Evolutionary conservation across 1,139 yeast genomes (phyloP).

Genomic region (Taphrina pruni): DNA sequence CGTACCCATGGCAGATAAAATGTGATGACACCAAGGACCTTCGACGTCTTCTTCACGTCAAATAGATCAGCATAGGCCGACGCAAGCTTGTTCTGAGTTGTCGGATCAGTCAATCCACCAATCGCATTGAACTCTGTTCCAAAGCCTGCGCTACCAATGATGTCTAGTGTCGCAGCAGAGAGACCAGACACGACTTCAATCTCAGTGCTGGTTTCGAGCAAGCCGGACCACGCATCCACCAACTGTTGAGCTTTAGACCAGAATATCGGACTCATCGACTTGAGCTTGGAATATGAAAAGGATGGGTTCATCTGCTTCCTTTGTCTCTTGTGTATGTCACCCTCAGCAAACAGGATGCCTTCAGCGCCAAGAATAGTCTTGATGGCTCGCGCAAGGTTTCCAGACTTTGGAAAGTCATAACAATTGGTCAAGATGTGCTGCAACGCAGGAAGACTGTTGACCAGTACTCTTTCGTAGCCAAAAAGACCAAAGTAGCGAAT

Average conservation of each 20-base stretch:
- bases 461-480: slow-evolving; percentile 39
- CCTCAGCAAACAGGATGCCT: slow-evolving; percentile 45
- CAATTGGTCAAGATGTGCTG: slow-evolving; percentile 43
- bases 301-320: slow-evolving; percentile 44
- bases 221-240: slow-evolving; percentile 32
- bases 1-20: slow-evolving; percentile 33
- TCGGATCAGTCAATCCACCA: slow-evolving; percentile 27
- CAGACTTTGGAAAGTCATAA: slow-evolving; percentile 44
- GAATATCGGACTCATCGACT: slow-evolving; percentile 44
- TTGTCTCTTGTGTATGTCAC: slow-evolving; percentile 44
- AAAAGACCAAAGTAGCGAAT: slow-evolving; percentile 42
- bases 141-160: slow-evolving; percentile 44
- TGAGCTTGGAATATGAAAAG: slow-evolving; percentile 43
- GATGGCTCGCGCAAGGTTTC: slow-evolving; percentile 24
- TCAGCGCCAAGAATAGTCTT: slow-evolving; percentile 43
- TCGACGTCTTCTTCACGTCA: slow-evolving; percentile 18
- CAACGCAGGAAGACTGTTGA: slow-evolving; percentile 38
- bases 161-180: slow-evolving; percentile 44
- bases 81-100: slow-evolving; percentile 40
- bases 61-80: slow-evolving; percentile 42
- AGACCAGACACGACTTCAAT: slow-evolving; percentile 40
- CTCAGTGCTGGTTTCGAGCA: slow-evolving; percentile 17
- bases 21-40: slow-evolving; percentile 21
- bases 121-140: slow-evolving; percentile 44
- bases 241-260: slow-evolving; percentile 42